phyloP scores from a whole-genome alignment of 768 basidiomycete species.

The Rubroboletus satanas region DNA sequence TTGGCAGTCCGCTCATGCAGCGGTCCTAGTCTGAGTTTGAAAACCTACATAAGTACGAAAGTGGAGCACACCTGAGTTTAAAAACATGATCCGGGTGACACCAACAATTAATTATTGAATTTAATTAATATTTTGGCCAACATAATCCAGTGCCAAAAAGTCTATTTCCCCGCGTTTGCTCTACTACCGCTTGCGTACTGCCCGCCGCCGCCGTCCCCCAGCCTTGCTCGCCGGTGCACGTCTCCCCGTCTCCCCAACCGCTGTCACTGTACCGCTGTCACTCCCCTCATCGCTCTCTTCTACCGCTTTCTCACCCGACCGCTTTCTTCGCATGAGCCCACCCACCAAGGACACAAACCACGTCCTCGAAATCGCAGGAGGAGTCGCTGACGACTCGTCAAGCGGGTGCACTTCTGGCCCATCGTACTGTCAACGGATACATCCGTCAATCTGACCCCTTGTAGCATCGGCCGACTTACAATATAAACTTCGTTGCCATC shows the following conservation, averaged over 20 bases:
- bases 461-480: conserved; percentile 42
- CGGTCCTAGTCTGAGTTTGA: not conserved
- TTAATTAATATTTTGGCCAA: not conserved
- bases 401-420: conserved; percentile 53
- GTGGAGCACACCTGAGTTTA: not conserved
- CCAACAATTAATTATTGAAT: not conserved
- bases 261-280: conserved; percentile 41
- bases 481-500: conserved; percentile 73
- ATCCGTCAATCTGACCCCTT: conserved; percentile 10
- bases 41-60: not conserved
- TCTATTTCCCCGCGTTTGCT: conserved; percentile 17
- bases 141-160: not conserved
- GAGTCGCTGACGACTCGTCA: conserved; percentile 53
- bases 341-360: conserved; percentile 59
- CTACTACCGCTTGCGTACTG: conserved; percentile 41
- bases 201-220: conserved; percentile 65
- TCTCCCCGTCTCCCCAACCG: conserved; percentile 15
- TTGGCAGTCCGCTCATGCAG: too few relatives aligned
- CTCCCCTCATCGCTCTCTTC: conserved; percentile 40
- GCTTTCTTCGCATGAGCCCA: conserved; percentile 19
- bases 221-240: conserved; percentile 46
- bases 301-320: conserved; percentile 19
- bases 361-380: conserved; percentile 58
- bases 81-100: not conserved
- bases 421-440: conserved; percentile 47